Evolutionary conservation across 345 rosid species (phyloP), one percentile per base, ranked within the genome.

Genomic region (Kernera saxatilis): DNA sequence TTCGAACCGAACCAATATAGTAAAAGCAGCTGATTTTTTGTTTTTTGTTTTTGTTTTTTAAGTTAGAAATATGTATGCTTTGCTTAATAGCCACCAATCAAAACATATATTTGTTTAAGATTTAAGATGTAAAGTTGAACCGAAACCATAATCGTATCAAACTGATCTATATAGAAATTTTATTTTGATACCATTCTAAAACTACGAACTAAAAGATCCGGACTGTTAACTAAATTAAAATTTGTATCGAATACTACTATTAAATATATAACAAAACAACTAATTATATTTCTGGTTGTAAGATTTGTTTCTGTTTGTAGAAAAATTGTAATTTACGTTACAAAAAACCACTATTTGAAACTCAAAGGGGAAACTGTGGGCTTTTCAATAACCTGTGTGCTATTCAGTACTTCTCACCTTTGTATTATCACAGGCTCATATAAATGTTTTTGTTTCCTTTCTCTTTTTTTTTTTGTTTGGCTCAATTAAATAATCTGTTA

Each of bases 391-490:
- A 30, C 78, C 78, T 40, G 25, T 50, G 78, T 58, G 68, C 69
- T 50, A 30, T 65, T 36, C 54, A 37, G 13, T 32, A 49, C 19
- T 21, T 32, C 23, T 37, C 18, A 56, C 53, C 14, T 48, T 43
- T 8, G 40, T 64, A 27, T 51, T 10, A 46, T 23, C 32, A 49
- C 32, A 43, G 37, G 32, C 35, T 50, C 44, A 32, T 40, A 17
- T 36, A 11, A 74, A 48, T 59, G 55, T 74, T 67, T 74, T 74
- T 67, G 78, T 74, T 67, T 67, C 55, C 69, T 74, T 74, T 67
- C 73, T 40, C 40, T 6, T 32, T 67, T n/a, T n/a, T n/a, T n/a
- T n/a, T n/a, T n/a, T n/a, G n/a, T n/a, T 51, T 74, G 78, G 56
- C 45, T 50, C 64, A 22, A 10, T 67, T 51, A 41, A 32, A 40